These are phyloP conservation scores for Phytophthora boehmeriae DNA, from an alignment of 352 stramenopile species.

Conservation along the genomic window DNA sequence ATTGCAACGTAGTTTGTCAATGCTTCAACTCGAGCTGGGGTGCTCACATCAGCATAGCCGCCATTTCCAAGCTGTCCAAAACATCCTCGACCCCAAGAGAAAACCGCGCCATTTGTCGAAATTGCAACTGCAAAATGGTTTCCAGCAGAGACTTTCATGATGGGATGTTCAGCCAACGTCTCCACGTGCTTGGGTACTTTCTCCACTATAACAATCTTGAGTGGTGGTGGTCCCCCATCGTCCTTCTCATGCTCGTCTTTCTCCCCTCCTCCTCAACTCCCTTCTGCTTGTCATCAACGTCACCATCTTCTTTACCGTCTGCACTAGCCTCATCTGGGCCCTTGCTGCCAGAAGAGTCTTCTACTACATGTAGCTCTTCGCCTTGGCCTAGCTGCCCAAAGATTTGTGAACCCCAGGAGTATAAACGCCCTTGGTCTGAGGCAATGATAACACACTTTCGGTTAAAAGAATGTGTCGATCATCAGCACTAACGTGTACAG, in stretches of 20 bases:
- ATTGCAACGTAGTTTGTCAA: conserved; percentile 37
- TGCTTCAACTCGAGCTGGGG: conserved; percentile 35
- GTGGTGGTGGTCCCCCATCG: neutral
- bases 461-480: neutral
- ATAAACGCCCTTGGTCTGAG: conserved; percentile 50
- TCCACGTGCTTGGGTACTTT: conserved; percentile 24
- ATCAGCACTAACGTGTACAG: neutral
- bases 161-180: conserved; percentile 14
- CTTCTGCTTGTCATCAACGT: conserved; percentile 4
- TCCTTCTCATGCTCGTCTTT: conserved; percentile 19
- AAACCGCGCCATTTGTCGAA: conserved; percentile 41
- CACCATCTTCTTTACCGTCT: no score
- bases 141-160: conserved; percentile 58
- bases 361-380: conserved; percentile 24
- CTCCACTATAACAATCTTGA: conserved; percentile 28
- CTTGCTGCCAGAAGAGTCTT: conserved; percentile 1
- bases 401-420: conserved; percentile 59
- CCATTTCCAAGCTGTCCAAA: conserved; percentile 71
- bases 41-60: neutral
- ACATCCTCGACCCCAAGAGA: conserved; percentile 62
- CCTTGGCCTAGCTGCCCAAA: conserved; percentile 67
- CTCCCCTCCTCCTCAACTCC: neutral
- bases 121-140: conserved; percentile 72
- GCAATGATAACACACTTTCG: neutral
- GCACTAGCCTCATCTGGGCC: neutral